Conservation (phyloP, 2,329 filamentous ascomycete species). For the Penicillium psychrosexuale region DNA sequence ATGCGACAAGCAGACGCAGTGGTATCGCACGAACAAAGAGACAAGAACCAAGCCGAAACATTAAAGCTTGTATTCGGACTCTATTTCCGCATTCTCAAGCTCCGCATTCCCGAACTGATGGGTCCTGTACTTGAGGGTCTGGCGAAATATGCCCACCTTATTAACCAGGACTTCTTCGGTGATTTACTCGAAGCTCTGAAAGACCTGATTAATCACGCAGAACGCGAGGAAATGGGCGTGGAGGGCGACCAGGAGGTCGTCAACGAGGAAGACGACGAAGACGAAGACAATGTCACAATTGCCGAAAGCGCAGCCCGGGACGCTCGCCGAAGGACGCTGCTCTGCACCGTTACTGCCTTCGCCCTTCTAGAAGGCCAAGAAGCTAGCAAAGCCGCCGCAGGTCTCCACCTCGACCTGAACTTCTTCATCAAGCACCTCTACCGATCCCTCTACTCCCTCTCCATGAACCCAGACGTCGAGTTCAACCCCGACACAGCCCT, state of each 20-base stretch:
- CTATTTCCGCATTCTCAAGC: constrained; percentile 92
- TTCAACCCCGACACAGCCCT: constrained; percentile 68
- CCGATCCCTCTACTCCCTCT: constrained; percentile 73
- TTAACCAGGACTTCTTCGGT: constrained; percentile 98
- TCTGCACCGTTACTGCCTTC: constrained; percentile 94
- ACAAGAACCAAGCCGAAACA: constrained; percentile 91
- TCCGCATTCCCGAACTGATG: constrained; percentile 78
- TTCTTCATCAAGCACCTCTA: constrained; percentile 97
- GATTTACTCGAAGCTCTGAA: constrained; percentile 92
- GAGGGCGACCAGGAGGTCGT: constrained; percentile 47
- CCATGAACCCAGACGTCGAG: constrained; percentile 82
- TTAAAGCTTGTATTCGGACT: constrained; percentile 92
- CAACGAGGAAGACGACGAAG: constrained; percentile 30
- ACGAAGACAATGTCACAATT: constrained; percentile 45
- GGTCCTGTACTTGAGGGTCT: constrained; percentile 94
- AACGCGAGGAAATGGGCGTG: constrained; percentile 44
- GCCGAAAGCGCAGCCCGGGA: constrained; percentile 62
- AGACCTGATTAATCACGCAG: constrained; percentile 78
- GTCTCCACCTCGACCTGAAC: constrained; percentile 83
- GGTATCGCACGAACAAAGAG: constrained; percentile 87
- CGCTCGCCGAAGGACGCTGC: constrained; percentile 77
- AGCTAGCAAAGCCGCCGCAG: constrained; percentile 74
- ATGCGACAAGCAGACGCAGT: constrained; percentile 88
- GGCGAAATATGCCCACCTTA: constrained; percentile 89
- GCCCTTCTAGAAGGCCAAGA: constrained; percentile 95